phyloP scores from a whole-genome alignment of 805 yeast species.

The Yarrowia hollandica region DNA sequence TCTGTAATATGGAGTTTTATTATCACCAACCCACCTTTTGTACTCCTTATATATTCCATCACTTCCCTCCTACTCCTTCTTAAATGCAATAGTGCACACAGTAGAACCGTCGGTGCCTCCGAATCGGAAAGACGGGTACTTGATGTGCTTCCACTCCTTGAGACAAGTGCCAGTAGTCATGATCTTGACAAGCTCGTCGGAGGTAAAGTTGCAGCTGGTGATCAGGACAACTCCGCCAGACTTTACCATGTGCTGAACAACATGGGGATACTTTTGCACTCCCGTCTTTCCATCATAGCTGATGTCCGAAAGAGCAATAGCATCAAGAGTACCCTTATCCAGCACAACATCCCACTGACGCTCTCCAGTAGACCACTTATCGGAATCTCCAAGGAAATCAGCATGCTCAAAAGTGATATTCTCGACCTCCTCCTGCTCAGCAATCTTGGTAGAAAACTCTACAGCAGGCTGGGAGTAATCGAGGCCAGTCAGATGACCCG shows the following conservation, averaged over 20 bases:
- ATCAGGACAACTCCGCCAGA: constrained; percentile 61
- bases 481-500: constrained; percentile 65
- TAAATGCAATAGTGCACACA: constrained; percentile 82
- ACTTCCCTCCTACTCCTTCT: neutral
- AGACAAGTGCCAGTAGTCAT: constrained; percentile 51
- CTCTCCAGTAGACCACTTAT: constrained; percentile 40
- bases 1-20: too few relatives aligned
- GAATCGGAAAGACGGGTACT: constrained; percentile 81
- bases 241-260: constrained; percentile 58
- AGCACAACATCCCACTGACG: constrained; percentile 67
- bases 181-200: constrained; percentile 63
- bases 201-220: constrained; percentile 94
- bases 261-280: constrained; percentile 51
- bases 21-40: too few relatives aligned
- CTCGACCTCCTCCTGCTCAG: constrained; percentile 39
- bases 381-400: constrained; percentile 58
- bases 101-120: constrained; percentile 90
- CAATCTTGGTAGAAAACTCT: constrained; percentile 65
- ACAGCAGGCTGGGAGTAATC: constrained; percentile 87
- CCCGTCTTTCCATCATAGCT: constrained; percentile 47
- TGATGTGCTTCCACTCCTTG: constrained; percentile 61
- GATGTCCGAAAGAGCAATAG: constrained; percentile 80
- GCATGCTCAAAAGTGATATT: constrained; percentile 58
- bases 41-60: neutral
- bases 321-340: constrained; percentile 97